phyloP scores from a whole-genome alignment of 495 filamentous ascomycete species.

The Xylaria grammica region DNA sequence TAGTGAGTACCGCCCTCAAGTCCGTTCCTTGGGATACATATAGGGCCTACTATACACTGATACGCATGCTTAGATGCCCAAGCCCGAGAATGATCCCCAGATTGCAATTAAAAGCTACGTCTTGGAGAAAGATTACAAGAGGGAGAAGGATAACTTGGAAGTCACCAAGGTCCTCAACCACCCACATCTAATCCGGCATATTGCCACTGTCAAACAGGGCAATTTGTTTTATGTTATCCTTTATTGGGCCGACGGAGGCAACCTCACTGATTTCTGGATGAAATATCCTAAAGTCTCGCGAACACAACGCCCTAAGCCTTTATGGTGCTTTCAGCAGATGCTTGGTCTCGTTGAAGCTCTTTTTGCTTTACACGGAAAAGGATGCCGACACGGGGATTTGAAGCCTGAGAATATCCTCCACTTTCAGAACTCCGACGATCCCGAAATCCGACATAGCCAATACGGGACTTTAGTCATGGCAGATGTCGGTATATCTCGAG shows the following conservation, averaged over 20 bases:
- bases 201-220: conserved; percentile 15
- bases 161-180: conserved; percentile 14
- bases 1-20: neutral
- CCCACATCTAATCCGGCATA: conserved; percentile 26
- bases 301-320: neutral
- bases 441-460: neutral
- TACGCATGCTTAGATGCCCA: neutral
- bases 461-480: neutral
- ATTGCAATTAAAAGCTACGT: conserved; percentile 1
- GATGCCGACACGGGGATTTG: conserved; percentile 25
- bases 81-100: neutral
- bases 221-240: conserved; percentile 22
- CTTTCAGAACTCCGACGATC: conserved; percentile 5
- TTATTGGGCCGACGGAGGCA: conserved; percentile 27
- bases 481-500: conserved; percentile 18
- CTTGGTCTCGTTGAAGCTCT: conserved; percentile 29
- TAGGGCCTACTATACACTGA: neutral
- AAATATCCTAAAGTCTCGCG: neutral
- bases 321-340: conserved; percentile 32
- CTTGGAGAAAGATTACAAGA: neutral
- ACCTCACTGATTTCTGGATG: conserved; percentile 28
- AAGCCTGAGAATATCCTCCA: conserved; percentile 28
- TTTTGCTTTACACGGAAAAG: conserved; percentile 19
- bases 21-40: neutral
- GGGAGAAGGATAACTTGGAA: neutral